A percentile compares a stretch with the other conserved stretches of the same genome.
Evolutionary conservation across 2,329 filamentous ascomycete genomes (phyloP).

Genomic region (Alternaria arbusti): DNA sequence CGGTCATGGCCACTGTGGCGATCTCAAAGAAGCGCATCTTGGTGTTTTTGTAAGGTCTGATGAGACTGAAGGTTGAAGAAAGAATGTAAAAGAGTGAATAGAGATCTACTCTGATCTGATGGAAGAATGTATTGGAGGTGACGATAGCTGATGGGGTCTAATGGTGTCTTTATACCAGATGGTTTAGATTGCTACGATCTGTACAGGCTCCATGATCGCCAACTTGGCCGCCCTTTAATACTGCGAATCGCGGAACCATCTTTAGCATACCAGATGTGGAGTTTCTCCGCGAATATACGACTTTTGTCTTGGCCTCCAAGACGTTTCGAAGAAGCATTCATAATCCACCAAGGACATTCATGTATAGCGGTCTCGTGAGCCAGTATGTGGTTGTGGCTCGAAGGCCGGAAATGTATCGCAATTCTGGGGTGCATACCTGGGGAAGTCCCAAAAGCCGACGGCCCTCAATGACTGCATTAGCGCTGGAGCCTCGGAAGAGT

Average conservation of each 20-base stretch:
- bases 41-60: neutral
- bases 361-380: conserved; percentile 8
- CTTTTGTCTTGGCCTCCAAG: neutral
- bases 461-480: conserved; percentile 9
- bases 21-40: conserved; percentile 39
- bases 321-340: neutral
- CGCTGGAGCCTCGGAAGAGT: conserved; percentile 2
- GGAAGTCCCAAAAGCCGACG: conserved; percentile 7
- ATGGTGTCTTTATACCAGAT: conserved; percentile 15
- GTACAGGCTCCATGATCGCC: conserved; percentile 15
- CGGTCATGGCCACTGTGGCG: conserved; percentile 31
- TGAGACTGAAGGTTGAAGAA: conserved; percentile 4
- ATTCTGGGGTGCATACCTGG: conserved; percentile 11
- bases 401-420: conserved; percentile 4
- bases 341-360: conserved; percentile 31
- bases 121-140: conserved; percentile 2
- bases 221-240: conserved; percentile 25
- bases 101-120: conserved; percentile 23
- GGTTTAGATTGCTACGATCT: conserved; percentile 3
- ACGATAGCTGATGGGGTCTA: neutral
- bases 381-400: neutral
- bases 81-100: conserved; percentile 20
- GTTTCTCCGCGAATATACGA: conserved; percentile 23
- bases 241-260: conserved; percentile 7
- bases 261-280: conserved; percentile 9